Base-by-base conservation (phyloP, 257 asterid species). In the Nicotiana tomentosiformis region DNA sequence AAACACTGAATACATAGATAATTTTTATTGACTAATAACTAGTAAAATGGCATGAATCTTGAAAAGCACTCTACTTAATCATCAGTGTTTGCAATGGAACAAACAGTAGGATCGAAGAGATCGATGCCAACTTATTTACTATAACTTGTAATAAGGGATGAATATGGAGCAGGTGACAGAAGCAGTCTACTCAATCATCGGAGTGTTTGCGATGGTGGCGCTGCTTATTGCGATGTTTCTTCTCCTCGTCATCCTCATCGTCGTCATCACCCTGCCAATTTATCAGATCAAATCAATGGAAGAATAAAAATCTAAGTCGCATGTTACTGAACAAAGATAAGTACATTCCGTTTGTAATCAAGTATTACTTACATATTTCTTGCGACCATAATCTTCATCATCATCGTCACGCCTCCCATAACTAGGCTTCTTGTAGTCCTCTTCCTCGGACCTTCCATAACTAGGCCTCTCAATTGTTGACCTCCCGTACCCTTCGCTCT, bases 361-460 rank as follows among this genome's bases (percentile, higher is more conserved):
- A 76, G 77, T 12, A 32, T 3, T 32, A 68, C 95, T 89, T 53
- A 95, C 98, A 66, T 92, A 90, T 92, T 90, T 92, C 91, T 91
- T 91, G 85, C 92, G 95, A 81, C 93, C 93, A 89, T 94, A 83
- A 86, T 90, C 85, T 12, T 65, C 85, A 66, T 84, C 87, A 7
- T 85, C 88, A 3, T 90, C 84, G 5, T 78, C 91, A 78, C 84
- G 87, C 89, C 90, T 90, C 67, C 83, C 90, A 26, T 91, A 90
- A 81, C 87, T 87, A n/a, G 92, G 90, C 87, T 86, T 89, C 85
- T 85, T 80, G 82, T 91, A 91, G 65, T 87, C 92, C 81, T 89
- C 93, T 80, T 90, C 95, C 55, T 84, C 87, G 57, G 82, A 57
- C 76, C 82, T 77, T 76, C 84, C 84, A 74, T 84, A 81, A 49